phyloP scores from a whole-genome alignment of 768 basidiomycete species.

The Trametes elegans region DNA sequence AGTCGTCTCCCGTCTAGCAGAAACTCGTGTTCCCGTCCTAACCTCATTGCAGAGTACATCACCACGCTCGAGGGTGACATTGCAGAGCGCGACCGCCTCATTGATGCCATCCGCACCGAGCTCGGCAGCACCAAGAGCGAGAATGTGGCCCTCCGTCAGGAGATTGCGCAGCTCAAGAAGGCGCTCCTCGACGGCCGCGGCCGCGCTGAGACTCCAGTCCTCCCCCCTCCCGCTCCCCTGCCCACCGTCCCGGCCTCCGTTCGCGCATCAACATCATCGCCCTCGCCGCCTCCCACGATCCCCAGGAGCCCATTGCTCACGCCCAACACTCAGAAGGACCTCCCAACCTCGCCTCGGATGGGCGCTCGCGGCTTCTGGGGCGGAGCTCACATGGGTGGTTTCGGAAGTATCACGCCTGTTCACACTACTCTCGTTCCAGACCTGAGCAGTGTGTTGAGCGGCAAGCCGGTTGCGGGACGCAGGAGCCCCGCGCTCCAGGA shows the following conservation, averaged over 20 bases:
- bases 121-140: constrained; percentile 77
- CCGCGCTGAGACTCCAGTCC: constrained; percentile 34
- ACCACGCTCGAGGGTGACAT: constrained; percentile 91
- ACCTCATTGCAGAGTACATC: constrained; percentile 74
- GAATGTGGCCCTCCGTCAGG: constrained; percentile 79
- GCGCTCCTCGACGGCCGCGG: constrained; percentile 69
- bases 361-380: constrained; percentile 76
- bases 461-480: constrained; percentile 29
- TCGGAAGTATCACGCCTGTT: constrained; percentile 76
- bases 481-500: constrained; percentile 49
- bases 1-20: constrained; percentile 11
- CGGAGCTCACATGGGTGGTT: constrained; percentile 48
- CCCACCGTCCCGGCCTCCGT: constrained; percentile 30
- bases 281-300: constrained; percentile 18
- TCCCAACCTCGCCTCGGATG: constrained; percentile 60
- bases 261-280: constrained; percentile 8
- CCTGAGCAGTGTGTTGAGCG: constrained; percentile 32
- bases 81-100: constrained; percentile 85
- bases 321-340: constrained; percentile 76
- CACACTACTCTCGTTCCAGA: constrained; percentile 84
- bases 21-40: background rate
- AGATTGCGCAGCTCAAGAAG: constrained; percentile 71
- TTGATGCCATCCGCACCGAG: constrained; percentile 83
- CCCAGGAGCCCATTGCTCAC: constrained; percentile 41
- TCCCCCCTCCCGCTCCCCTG: constrained; percentile 47